These are phyloP conservation scores for Alternaria ethzedia DNA, from an alignment of 2,329 filamentous ascomycete species.

Conservation along the genomic window DNA sequence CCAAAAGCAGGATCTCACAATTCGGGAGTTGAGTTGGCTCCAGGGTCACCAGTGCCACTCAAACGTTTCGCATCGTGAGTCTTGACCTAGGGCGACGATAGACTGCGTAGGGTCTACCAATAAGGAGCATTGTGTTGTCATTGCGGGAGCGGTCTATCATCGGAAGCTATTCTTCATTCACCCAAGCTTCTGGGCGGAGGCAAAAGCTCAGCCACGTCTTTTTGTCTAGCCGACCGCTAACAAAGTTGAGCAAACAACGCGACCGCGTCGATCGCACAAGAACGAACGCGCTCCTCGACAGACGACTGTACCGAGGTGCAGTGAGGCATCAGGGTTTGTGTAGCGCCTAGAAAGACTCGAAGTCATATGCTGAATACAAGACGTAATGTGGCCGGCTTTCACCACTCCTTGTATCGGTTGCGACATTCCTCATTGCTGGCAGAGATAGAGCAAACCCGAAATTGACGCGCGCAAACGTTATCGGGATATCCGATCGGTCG, in stretches of 20 bases:
- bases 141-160: background rate
- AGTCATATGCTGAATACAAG: background rate
- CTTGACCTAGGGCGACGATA: background rate
- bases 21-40: slow-evolving; percentile 4
- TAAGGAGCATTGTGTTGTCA: background rate
- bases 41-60: slow-evolving; percentile 6
- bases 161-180: slow-evolving; percentile 4
- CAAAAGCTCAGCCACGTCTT: background rate
- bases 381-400: background rate
- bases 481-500: background rate
- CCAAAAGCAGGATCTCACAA: background rate
- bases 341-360: background rate
- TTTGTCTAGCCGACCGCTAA: background rate
- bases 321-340: background rate
- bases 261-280: background rate
- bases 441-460: background rate
- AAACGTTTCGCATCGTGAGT: slow-evolving; percentile 4
- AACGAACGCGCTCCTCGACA: background rate
- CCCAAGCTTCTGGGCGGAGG: background rate
- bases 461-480: background rate
- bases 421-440: background rate
- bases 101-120: background rate
- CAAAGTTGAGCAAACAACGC: slow-evolving; percentile 9
- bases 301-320: background rate
- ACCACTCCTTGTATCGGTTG: too few species aligned